These are phyloP conservation scores for Mrakia hoshinonis DNA, from an alignment of 768 basidiomycete species.

Conservation along the genomic window DNA sequence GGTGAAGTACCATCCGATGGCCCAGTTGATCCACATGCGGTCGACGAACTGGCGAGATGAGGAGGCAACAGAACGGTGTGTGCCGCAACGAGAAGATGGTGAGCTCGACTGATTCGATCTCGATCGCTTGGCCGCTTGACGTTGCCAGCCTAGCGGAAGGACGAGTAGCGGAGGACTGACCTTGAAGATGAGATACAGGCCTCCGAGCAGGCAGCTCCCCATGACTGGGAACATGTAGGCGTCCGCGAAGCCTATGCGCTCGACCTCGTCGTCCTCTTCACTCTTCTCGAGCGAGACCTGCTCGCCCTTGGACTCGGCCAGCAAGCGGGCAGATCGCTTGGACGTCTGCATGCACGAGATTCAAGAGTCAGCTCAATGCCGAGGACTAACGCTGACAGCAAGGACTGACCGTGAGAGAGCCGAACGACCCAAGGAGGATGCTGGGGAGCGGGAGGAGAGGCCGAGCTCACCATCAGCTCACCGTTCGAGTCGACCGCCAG, in stretches of 20 bases:
- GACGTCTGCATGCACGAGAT: neutral
- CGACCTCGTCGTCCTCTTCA: conserved; percentile 53
- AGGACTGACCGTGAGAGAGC: neutral
- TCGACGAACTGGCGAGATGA: conserved; percentile 6
- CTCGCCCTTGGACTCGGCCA: conserved; percentile 27
- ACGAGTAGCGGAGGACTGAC: conserved; percentile 28
- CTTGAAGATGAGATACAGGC: conserved; percentile 36
- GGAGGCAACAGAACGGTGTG: conserved; percentile 39
- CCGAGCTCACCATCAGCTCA: neutral
- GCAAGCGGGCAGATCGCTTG: conserved; percentile 1
- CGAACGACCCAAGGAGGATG: conserved; percentile 24
- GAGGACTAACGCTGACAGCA: too few species aligned
- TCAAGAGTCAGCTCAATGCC: too few species aligned
- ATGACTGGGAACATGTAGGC: conserved; percentile 40
- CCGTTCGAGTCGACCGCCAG: neutral
- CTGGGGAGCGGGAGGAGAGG: neutral
- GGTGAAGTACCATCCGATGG: conserved; percentile 30
- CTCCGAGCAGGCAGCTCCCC: conserved; percentile 31
- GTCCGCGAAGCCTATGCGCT: conserved; percentile 42
- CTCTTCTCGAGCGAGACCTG: conserved; percentile 40
- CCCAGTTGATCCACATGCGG: conserved; percentile 20
- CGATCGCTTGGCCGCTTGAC: neutral
- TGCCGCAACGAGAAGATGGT: conserved; percentile 43
- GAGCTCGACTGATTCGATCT: neutral
- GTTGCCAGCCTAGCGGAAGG: neutral